phyloP scores from a whole-genome alignment of 495 filamentous ascomycete species.

The Podospora sp. region DNA sequence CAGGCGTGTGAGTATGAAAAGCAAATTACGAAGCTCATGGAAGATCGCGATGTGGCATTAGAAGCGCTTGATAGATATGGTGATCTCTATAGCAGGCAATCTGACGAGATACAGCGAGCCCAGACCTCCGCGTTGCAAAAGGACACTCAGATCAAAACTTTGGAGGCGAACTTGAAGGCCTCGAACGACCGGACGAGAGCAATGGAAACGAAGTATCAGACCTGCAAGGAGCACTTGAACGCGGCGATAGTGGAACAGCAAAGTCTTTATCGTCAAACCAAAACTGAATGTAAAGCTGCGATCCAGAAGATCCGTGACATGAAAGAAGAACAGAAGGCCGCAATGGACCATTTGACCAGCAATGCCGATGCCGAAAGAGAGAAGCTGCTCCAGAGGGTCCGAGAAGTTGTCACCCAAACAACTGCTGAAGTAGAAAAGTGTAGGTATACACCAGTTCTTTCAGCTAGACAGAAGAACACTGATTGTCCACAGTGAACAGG shows the following conservation, averaged over 20 bases:
- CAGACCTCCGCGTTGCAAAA: conserved; percentile 26
- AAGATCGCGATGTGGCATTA: conserved; percentile 14
- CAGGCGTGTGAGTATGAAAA: conserved; percentile 28
- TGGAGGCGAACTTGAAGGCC: conserved; percentile 28
- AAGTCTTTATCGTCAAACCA: conserved; percentile 35
- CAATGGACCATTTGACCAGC: conserved; percentile 30
- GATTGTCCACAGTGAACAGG: background rate
- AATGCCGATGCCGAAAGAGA: conserved; percentile 37
- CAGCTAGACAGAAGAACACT: too few species aligned
- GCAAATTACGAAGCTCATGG: conserved; percentile 26
- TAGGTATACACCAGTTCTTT: conserved; percentile 24
- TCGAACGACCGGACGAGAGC: conserved; percentile 25
- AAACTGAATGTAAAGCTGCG: conserved; percentile 31
- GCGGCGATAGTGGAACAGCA: conserved; percentile 46
- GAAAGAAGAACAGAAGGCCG: conserved; percentile 20
- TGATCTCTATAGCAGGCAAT: conserved; percentile 18
- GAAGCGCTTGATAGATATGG: background rate
- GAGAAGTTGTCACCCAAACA: conserved; percentile 29
- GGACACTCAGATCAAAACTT: conserved; percentile 23
- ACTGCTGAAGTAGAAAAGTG: conserved; percentile 31
- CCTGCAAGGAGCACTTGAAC: conserved; percentile 38
- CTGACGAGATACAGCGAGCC: conserved; percentile 31
- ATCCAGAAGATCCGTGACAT: conserved; percentile 31
- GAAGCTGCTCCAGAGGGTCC: conserved; percentile 38
- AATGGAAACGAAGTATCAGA: conserved; percentile 36